Evolutionary conservation across 2,329 filamentous ascomycete species (phyloP).

Genomic region (Pyrenochaeta sp.): DNA sequence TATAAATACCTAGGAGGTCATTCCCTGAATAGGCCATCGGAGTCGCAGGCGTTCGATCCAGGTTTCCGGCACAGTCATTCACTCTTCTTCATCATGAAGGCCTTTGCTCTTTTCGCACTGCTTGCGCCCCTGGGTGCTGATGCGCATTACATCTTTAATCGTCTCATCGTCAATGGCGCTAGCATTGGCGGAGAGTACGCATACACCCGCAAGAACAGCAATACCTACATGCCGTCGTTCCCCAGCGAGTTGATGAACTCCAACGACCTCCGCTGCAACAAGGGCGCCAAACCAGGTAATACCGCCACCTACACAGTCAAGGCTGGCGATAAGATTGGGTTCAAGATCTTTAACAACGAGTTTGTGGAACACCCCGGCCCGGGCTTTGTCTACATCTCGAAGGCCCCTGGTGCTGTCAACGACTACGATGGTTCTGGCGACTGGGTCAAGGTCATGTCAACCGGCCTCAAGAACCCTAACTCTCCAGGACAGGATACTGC

Average conservation of each 20-base stretch:
- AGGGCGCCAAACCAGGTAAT: conserved; percentile 41
- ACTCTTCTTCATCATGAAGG: conserved; percentile 38
- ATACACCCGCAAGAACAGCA: conserved; percentile 48
- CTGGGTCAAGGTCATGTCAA: conserved; percentile 48
- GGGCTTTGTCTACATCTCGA: conserved; percentile 49
- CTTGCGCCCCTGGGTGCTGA: conserved; percentile 34
- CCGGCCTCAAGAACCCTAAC: conserved; percentile 39
- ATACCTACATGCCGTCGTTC: conserved; percentile 44
- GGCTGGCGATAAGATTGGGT: conserved; percentile 59
- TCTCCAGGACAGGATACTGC: conserved; percentile 30
- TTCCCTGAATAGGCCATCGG: neutral
- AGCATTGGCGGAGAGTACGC: conserved; percentile 44
- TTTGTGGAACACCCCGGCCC: conserved; percentile 54
- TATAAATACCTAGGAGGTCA: conserved; percentile 8
- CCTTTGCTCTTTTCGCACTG: conserved; percentile 35
- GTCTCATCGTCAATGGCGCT: conserved; percentile 44
- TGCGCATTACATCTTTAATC: conserved; percentile 51
- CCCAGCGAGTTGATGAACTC: conserved; percentile 44
- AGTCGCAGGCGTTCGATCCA: conserved; percentile 8
- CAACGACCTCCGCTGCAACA: conserved; percentile 48
- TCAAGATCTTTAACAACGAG: conserved; percentile 61
- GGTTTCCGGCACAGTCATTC: conserved; percentile 1
- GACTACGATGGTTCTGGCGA: conserved; percentile 71
- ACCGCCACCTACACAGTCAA: conserved; percentile 49
- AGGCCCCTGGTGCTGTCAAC: conserved; percentile 71